These are phyloP conservation scores for Ogataea paraovalis DNA, from an alignment of 805 yeast species.

Conservation along the genomic window DNA sequence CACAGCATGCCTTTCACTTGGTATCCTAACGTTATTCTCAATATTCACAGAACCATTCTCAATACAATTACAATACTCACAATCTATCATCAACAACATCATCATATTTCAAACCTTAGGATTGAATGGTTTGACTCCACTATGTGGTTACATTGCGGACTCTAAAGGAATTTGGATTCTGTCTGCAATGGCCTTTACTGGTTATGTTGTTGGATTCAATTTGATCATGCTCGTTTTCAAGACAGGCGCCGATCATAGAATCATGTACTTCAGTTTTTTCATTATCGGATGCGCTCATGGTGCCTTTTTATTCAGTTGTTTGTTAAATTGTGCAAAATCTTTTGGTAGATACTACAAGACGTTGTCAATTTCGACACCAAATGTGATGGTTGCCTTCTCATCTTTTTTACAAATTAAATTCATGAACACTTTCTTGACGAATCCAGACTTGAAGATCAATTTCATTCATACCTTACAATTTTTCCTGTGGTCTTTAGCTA, in stretches of 20 bases:
- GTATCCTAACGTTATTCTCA: slow-evolving; percentile 37
- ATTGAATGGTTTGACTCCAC: slow-evolving; percentile 76
- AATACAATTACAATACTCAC: slow-evolving; percentile 51
- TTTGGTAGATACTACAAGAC: slow-evolving; percentile 65
- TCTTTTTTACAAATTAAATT: slow-evolving; percentile 28
- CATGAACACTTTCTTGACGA: slow-evolving; percentile 16
- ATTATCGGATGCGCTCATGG: slow-evolving; percentile 70
- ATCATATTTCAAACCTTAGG: slow-evolving; percentile 77
- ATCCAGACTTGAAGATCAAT: slow-evolving; percentile 14
- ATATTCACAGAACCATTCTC: slow-evolving; percentile 72
- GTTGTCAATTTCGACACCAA: slow-evolving; percentile 81
- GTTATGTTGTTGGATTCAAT: slow-evolving; percentile 65
- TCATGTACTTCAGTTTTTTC: slow-evolving; percentile 48
- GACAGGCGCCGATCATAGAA: slow-evolving; percentile 28
- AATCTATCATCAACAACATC: slow-evolving; percentile 62
- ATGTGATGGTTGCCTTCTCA: slow-evolving; percentile 33
- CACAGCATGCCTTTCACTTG: slow-evolving; percentile 28
- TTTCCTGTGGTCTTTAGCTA: slow-evolving; percentile 16
- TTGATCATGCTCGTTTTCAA: slow-evolving; percentile 39
- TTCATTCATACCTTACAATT: slow-evolving; percentile 21
- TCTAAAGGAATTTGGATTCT: slow-evolving; percentile 71
- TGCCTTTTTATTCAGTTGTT: slow-evolving; percentile 61
- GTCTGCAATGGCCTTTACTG: slow-evolving; percentile 54
- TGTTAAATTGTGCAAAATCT: slow-evolving; percentile 76
- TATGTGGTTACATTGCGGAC: slow-evolving; percentile 80